Evolutionary conservation across 805 yeast genomes (phyloP).

Genomic region (Lipomyces chichibuensis): DNA sequence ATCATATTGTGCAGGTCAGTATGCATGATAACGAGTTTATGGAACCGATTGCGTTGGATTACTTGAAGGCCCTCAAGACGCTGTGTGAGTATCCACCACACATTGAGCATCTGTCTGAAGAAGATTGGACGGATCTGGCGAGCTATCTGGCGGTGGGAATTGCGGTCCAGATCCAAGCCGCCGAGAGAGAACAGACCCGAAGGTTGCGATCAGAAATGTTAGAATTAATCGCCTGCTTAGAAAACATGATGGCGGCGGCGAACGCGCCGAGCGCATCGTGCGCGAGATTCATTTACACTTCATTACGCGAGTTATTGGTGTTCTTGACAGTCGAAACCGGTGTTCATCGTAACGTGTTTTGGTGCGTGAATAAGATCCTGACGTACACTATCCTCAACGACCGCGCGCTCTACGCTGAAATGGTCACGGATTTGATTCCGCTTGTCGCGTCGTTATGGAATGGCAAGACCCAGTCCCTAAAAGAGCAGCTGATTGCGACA

Average conservation of each 20-base stretch:
- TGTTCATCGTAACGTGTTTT: constrained; percentile 16
- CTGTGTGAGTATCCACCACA: constrained; percentile 35
- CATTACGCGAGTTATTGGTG: constrained; percentile 16
- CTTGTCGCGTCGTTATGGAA: constrained; percentile 20
- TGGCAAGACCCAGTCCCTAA: constrained; percentile 8
- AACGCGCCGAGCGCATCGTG: constrained; percentile 9
- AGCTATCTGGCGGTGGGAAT: constrained; percentile 13
- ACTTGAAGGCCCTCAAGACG: constrained; percentile 25
- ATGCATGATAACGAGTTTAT: constrained; percentile 14
- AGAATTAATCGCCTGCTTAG: constrained; percentile 42
- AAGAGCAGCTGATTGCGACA: constrained; percentile 23
- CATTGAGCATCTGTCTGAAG: constrained; percentile 34
- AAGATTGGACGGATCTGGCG: constrained; percentile 21
- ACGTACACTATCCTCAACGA: constrained; percentile 6
- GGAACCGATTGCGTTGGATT: constrained; percentile 31
- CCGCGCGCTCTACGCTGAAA: neutral
- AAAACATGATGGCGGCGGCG: constrained; percentile 16
- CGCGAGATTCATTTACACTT: neutral
- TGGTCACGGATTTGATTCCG: constrained; percentile 7
- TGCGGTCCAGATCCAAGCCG: constrained; percentile 6
- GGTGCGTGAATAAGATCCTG: constrained; percentile 17
- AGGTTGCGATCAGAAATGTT: constrained; percentile 41
- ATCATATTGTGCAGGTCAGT: constrained; percentile 23
- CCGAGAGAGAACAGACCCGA: constrained; percentile 8
- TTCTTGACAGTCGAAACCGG: constrained; percentile 16